Percentiles rank a stretch among this genome's conserved stretches.
Evolutionary conservation across 371 early-diverging fungal genomes (phyloP).

Genomic region (Blastocladiella emersonii): DNA sequence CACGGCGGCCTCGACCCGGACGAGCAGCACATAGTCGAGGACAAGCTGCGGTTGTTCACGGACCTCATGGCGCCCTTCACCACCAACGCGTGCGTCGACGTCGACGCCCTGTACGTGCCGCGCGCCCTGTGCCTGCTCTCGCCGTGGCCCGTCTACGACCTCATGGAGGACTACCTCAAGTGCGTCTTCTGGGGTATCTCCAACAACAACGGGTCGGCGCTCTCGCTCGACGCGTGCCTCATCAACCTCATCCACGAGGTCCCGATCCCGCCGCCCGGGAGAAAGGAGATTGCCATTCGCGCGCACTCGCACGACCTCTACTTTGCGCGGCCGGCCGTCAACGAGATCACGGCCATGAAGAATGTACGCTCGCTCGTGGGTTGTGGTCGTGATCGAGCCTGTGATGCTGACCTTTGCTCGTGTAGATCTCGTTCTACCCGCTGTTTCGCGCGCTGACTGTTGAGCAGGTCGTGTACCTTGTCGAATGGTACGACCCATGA

Average conservation of each 20-base stretch:
- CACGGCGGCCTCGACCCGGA: background rate
- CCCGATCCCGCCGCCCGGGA: conserved; percentile 1
- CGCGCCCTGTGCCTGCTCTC: background rate
- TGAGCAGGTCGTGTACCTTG: background rate
- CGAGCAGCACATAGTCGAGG: background rate
- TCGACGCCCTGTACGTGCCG: background rate
- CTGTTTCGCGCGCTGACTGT: background rate
- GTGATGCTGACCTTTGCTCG: background rate
- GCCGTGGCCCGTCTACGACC: background rate
- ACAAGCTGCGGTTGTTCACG: background rate
- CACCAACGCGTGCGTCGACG: conserved; percentile 1
- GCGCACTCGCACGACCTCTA: background rate
- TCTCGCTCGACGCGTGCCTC: background rate
- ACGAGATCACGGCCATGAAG: background rate
- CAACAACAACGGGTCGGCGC: background rate
- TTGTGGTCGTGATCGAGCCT: too few relatives aligned
- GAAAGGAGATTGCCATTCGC: background rate
- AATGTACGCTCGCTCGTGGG: background rate
- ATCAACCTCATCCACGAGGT: background rate
- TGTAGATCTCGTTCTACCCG: conserved; percentile 2
- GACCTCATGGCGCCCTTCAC: background rate
- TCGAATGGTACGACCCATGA: background rate
- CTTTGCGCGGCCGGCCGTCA: background rate
- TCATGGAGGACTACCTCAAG: background rate
- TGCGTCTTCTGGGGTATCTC: background rate